A percentile compares a stretch with the other conserved stretches of the same genome.
Evolutionary conservation across 768 basidiomycete species (phyloP).

Genomic region (Phylloporus rhodoxanthus): DNA sequence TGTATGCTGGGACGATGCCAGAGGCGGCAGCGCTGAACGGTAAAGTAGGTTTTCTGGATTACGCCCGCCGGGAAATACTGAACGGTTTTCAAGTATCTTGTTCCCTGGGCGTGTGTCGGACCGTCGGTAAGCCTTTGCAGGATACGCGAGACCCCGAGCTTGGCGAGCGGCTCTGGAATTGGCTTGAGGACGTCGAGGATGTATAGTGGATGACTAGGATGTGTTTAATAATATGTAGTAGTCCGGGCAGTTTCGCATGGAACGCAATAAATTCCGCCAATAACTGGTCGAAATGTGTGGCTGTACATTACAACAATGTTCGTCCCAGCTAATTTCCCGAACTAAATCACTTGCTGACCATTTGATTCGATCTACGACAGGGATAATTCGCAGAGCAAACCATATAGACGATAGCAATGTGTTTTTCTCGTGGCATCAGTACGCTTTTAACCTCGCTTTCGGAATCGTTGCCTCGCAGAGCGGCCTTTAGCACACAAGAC

Average conservation of each 20-base stretch:
- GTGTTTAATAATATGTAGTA: too few species aligned
- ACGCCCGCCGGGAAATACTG: background rate
- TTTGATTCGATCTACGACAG: too few species aligned
- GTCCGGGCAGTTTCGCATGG: too few species aligned
- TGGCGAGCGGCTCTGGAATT: conserved; percentile 38
- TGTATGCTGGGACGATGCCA: conserved; percentile 40
- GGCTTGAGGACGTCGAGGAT: conserved; percentile 40
- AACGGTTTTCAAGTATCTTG: conserved; percentile 33
- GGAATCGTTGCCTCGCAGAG: conserved; percentile 13
- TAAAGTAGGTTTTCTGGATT: conserved; percentile 26
- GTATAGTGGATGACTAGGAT: background rate
- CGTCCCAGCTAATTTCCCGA: too few species aligned
- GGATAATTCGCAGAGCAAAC: too few species aligned
- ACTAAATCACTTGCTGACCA: too few species aligned
- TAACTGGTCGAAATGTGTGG: too few species aligned
- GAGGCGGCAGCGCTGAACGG: conserved; percentile 37
- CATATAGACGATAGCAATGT: too few species aligned
- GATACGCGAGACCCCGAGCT: conserved; percentile 29
- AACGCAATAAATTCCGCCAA: too few species aligned
- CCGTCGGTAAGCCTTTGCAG: conserved; percentile 16
- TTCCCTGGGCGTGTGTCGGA: too few species aligned
- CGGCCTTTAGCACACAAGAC: conserved; percentile 26
- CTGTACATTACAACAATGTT: too few species aligned
- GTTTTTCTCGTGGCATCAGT: too few species aligned
- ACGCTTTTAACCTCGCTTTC: background rate